A percentile compares a stretch with the other conserved stretches of the same genome.
Conservation (phyloP, 1,284 basidiomycete genomes). For the Cryptococcus hybrid region DNA sequence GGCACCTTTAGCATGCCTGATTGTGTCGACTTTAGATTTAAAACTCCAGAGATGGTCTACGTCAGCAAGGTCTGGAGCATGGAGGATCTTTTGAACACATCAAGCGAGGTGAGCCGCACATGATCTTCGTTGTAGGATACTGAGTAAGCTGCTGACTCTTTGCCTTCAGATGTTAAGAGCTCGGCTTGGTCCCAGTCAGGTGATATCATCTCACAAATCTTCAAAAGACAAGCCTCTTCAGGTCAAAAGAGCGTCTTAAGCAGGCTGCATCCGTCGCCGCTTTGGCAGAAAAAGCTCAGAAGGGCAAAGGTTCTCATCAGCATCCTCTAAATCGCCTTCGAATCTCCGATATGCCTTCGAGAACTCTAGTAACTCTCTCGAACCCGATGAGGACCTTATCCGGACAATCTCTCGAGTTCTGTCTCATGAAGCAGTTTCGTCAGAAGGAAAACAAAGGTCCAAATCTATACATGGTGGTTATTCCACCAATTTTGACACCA, state of each 20-base stretch:
- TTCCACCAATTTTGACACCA: too few species aligned
- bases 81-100: constrained; percentile 76
- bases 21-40: constrained; percentile 56
- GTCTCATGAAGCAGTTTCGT: not conserved
- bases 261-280: constrained; percentile 21
- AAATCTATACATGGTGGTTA: too few species aligned
- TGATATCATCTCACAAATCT: constrained; percentile 45
- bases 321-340: constrained; percentile 10
- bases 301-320: not conserved
- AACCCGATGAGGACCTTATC: constrained; percentile 5
- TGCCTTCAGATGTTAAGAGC: constrained; percentile 35
- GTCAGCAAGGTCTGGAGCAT: constrained; percentile 85
- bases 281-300: not conserved
- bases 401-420: constrained; percentile 10
- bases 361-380: constrained; percentile 2
- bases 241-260: constrained; percentile 34
- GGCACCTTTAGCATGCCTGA: constrained; percentile 48
- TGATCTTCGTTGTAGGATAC: not conserved
- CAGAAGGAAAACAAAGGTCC: too few species aligned
- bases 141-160: not conserved
- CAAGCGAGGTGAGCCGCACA: constrained; percentile 63
- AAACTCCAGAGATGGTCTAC: constrained; percentile 64
- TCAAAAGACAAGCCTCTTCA: constrained; percentile 44
- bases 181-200: constrained; percentile 49
- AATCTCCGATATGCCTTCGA: constrained; percentile 16